These are phyloP conservation scores for Nothophaeocryptopus gaeumannii DNA, from an alignment of 2,329 filamentous ascomycete genomes.

Conservation along the genomic window DNA sequence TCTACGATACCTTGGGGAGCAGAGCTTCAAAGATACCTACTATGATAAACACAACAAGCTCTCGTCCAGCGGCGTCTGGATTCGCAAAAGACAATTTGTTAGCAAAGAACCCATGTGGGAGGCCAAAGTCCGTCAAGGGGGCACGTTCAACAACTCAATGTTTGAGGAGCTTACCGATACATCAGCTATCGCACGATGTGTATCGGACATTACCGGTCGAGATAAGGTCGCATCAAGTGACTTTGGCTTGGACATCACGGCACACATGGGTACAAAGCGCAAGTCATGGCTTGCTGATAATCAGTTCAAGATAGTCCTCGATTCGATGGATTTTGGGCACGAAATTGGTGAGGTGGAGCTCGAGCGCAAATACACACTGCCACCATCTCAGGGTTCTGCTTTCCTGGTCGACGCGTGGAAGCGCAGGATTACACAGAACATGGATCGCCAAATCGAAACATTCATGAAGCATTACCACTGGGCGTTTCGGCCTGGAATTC, in stretches of 20 bases:
- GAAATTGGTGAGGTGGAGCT: slow-evolving; percentile 1
- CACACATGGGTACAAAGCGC: neutral
- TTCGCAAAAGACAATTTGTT: neutral
- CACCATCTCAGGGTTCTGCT: too few species aligned
- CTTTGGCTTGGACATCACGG: too few species aligned
- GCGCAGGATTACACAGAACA: too few species aligned
- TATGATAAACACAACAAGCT: neutral
- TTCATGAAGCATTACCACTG: too few species aligned
- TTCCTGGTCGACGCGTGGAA: too few species aligned
- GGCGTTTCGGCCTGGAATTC: too few species aligned
- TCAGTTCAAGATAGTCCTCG: neutral
- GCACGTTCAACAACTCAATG: neutral
- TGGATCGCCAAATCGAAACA: too few species aligned
- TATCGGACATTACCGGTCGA: too few species aligned
- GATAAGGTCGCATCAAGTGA: too few species aligned
- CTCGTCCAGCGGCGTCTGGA: neutral
- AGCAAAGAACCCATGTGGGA: neutral
- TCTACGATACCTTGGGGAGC: neutral
- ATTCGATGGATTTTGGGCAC: slow-evolving; percentile 1
- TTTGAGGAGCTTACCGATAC: slow-evolving; percentile 1
- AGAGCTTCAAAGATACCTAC: neutral
- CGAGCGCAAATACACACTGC: neutral
- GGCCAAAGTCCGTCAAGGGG: neutral
- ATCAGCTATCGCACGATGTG: too few species aligned
- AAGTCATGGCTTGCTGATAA: neutral